Conservation (phyloP, 2,329 filamentous ascomycete species). For the Elsinoe arachidis region DNA sequence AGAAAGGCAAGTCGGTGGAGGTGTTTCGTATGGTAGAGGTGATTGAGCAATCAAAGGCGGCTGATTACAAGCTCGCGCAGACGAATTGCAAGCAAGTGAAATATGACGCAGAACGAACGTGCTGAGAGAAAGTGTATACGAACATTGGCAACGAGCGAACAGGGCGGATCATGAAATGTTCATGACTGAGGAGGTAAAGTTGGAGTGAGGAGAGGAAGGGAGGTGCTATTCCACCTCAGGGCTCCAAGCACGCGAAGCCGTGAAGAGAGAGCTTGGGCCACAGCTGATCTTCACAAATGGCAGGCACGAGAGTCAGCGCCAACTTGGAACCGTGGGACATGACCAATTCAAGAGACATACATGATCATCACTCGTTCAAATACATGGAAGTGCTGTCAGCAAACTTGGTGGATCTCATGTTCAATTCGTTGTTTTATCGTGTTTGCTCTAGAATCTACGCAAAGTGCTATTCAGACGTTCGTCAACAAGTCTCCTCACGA, state of each 20-base stretch:
- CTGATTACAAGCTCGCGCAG: constrained; percentile 1
- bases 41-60: neutral
- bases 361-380: neutral
- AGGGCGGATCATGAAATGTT: neutral
- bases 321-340: neutral
- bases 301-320: neutral
- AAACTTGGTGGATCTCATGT: neutral
- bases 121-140: constrained; percentile 1
- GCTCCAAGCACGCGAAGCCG: neutral
- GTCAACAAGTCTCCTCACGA: constrained; percentile 61
- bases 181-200: neutral
- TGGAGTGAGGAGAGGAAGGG: neutral
- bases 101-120: neutral
- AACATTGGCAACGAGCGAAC: constrained; percentile 5
- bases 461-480: constrained; percentile 47
- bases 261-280: constrained; percentile 8
- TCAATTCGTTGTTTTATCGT: neutral
- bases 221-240: neutral
- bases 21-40: constrained; percentile 7
- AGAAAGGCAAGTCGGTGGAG: constrained; percentile 6
- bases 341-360: neutral
- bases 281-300: neutral
- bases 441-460: constrained; percentile 10
- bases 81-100: neutral
- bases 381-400: neutral